Evolutionary conservation across 441 rosid species (phyloP).

Genomic region (Gossypium davidsonii): DNA sequence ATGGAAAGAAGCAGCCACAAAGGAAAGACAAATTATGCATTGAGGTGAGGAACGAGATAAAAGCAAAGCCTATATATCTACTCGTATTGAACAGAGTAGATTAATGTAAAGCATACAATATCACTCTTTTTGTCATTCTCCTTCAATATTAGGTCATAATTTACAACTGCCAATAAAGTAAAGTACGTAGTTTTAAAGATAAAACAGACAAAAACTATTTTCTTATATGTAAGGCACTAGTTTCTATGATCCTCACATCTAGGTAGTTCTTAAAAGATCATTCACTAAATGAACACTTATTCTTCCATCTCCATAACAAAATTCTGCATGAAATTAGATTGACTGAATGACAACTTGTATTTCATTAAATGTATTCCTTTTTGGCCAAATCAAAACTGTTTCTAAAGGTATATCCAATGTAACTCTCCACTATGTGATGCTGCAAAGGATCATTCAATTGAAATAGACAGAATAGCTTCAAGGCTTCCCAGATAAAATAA

Average conservation of each 20-base stretch:
- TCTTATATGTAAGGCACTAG: background rate
- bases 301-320: background rate
- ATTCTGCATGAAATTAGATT: too few species aligned
- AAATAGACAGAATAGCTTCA: background rate
- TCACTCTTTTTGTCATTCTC: background rate
- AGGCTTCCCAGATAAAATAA: background rate
- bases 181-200: background rate
- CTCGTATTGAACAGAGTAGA: background rate
- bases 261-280: background rate
- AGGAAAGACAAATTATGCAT: background rate
- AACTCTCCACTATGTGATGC: background rate
- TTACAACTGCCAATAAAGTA: background rate
- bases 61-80: background rate
- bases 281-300: background rate
- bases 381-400: background rate
- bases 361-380: background rate
- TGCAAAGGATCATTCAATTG: background rate
- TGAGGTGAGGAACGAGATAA: background rate
- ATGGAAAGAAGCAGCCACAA: background rate
- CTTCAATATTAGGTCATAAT: background rate
- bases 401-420: background rate
- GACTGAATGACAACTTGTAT: background rate
- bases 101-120: background rate
- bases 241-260: background rate
- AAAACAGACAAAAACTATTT: background rate